Percentiles rank a stretch among this genome's conserved stretches.
phyloP scores from a whole-genome alignment of 2,329 filamentous ascomycete genomes.

The Septoria linicola region DNA sequence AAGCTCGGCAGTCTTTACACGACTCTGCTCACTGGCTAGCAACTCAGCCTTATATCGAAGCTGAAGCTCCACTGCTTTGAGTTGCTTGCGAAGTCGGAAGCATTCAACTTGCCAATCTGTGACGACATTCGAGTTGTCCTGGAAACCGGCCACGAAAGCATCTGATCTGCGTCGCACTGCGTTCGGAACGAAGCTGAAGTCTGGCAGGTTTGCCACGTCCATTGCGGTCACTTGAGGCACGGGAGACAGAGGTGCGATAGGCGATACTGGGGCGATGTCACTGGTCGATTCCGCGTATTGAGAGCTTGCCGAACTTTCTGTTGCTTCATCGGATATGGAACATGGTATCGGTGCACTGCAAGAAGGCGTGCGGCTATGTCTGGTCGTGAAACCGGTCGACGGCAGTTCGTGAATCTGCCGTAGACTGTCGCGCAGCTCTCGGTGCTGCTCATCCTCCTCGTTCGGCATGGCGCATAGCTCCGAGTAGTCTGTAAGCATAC shows the following conservation, averaged over 20 bases:
- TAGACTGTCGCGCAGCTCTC: neutral
- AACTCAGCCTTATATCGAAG: conserved; percentile 5
- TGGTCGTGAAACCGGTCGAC: neutral
- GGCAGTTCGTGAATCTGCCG: conserved; percentile 8
- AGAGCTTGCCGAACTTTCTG: conserved; percentile 1
- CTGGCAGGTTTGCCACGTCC: conserved; percentile 8
- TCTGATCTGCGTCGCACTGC: neutral
- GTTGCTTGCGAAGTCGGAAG: conserved; percentile 8
- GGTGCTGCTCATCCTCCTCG: conserved; percentile 3
- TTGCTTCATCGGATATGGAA: neutral
- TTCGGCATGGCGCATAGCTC: conserved; percentile 6
- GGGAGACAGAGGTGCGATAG: neutral
- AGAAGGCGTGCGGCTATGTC: conserved; percentile 7
- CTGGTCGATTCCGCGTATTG: neutral
- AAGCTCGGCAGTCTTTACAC: neutral
- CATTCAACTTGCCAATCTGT: conserved; percentile 16
- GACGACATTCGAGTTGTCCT: neutral
- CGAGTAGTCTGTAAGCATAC: conserved; percentile 11
- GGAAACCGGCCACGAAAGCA: neutral
- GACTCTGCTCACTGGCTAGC: neutral
- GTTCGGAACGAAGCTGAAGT: conserved; percentile 5
- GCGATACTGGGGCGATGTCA: conserved; percentile 12
- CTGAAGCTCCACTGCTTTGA: conserved; percentile 6
- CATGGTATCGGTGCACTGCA: conserved; percentile 9
- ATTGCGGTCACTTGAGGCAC: conserved; percentile 7